Evolutionary conservation across 257 asterid genomes (phyloP), one percentile per base, ranked within the genome.

Genomic region (Rauvolfia tetraphylla): DNA sequence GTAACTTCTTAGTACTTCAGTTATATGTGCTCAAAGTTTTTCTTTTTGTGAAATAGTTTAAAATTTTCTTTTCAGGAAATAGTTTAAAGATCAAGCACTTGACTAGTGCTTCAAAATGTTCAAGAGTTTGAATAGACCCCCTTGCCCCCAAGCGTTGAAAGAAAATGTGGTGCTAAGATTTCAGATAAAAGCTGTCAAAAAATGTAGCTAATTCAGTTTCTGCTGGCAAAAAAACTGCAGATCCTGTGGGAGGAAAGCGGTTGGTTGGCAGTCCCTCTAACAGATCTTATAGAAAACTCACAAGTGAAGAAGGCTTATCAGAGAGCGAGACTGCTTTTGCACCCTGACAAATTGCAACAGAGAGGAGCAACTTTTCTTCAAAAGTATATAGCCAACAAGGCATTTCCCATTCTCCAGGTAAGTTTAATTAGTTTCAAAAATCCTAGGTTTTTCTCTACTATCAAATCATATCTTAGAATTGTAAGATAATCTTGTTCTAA

Each of bases 291-390:
- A 59, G 91, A 86, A 72, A 82, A 84, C 74, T 72, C 89, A 3
- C 86, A 86, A 59, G 93, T 90, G 85, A 92, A 87, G 84, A 92
- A 89, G 79, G 90, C 95, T 2, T 92, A 92, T 77, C 96, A 92
- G 87, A 92, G 75, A 81, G 97, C 97, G 18, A 81, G 93, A 71
- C 75, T 92, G 48, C 85, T 93, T 68, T 83, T 92, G 74, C 96
- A 92, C 79, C 97, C 96, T 0, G 97, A 92, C 86, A 92, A 92
- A 80, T 86, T 92, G 81, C 97, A 92, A 44, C 96, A 90, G 78
- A 82, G 96, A 83, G 91, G 95, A n/a, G 93, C 97, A 13, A 84
- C 92, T 2, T 44, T 63, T 69, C 83, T 82, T 17, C 95, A 92
- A 22, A 90, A 90, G 78, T 86, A 88, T 69, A 75, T 90, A 25